Evolutionary conservation across 1,139 yeast genomes (phyloP).

Genomic region (Pichia sp.): DNA sequence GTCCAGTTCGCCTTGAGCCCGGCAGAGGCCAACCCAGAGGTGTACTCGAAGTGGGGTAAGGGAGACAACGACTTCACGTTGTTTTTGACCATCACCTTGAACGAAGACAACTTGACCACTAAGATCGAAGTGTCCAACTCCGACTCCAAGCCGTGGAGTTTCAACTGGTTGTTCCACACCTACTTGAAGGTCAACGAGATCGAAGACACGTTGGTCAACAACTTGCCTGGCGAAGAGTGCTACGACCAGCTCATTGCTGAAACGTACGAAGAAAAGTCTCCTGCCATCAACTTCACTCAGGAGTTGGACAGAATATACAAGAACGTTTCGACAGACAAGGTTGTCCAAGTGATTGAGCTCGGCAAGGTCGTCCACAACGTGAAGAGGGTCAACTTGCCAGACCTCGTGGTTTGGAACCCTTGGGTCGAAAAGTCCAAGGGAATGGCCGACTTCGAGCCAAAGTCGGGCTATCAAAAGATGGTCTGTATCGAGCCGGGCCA

Average conservation of each 20-base stretch:
- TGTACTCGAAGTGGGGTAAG: constrained; percentile 53
- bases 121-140: constrained; percentile 71
- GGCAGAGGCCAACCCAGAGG: constrained; percentile 59
- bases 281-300: constrained; percentile 65
- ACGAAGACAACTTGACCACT: constrained; percentile 54
- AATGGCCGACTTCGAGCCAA: constrained; percentile 87
- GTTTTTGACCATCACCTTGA: constrained; percentile 61
- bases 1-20: constrained; percentile 89
- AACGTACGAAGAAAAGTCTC: constrained; percentile 64
- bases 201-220: constrained; percentile 69
- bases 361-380: constrained; percentile 69
- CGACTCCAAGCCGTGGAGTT: constrained; percentile 61
- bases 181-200: constrained; percentile 74
- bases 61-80: constrained; percentile 72
- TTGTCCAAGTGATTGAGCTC: constrained; percentile 59
- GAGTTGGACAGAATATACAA: constrained; percentile 85
- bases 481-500: constrained; percentile 92
- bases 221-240: constrained; percentile 65
- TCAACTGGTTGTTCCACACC: constrained; percentile 96
- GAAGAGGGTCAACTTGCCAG: constrained; percentile 65
- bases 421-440: constrained; percentile 78
- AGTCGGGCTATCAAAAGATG: constrained; percentile 77
- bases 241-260: constrained; percentile 68
- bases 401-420: constrained; percentile 97
- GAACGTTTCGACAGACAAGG: constrained; percentile 49